Conservation (phyloP, 2,329 filamentous ascomycete genomes). For the Chrysoporthe deuterocubensis region DNA sequence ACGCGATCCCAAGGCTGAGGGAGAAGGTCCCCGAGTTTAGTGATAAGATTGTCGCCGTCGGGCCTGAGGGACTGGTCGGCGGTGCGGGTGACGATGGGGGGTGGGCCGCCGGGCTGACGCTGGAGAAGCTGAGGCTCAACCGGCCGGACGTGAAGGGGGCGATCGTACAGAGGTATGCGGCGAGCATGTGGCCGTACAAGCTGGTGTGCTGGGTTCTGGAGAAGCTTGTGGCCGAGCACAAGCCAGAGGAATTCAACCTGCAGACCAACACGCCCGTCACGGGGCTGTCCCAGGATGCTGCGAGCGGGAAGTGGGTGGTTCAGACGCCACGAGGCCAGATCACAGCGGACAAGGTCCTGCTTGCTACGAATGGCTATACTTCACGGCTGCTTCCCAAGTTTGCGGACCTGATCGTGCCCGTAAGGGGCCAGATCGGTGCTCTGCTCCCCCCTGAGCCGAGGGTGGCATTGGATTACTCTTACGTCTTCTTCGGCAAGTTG, state of each 20-base stretch:
- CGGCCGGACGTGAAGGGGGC: conserved; percentile 61
- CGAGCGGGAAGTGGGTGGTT: conserved; percentile 56
- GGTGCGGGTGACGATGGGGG: conserved; percentile 31
- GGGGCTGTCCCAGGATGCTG: conserved; percentile 38
- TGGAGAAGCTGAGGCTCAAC: conserved; percentile 56
- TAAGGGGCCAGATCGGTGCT: conserved; percentile 73
- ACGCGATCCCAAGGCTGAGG: conserved; percentile 55
- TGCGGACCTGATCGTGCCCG: conserved; percentile 74
- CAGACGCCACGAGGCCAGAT: conserved; percentile 73
- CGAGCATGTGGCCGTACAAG: conserved; percentile 83
- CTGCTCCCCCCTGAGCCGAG: conserved; percentile 58
- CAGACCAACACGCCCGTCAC: conserved; percentile 74
- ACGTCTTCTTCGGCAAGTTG: conserved; percentile 60
- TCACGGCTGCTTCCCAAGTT: conserved; percentile 73
- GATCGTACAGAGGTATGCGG: conserved; percentile 67
- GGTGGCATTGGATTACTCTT: conserved; percentile 57
- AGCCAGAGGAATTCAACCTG: conserved; percentile 63
- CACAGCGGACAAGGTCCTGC: conserved; percentile 64
- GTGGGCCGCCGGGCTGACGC: conserved; percentile 37
- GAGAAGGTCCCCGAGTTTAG: conserved; percentile 61
- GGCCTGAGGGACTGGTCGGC: conserved; percentile 22
- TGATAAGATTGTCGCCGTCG: conserved; percentile 47
- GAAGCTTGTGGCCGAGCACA: conserved; percentile 48
- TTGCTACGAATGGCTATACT: conserved; percentile 86
- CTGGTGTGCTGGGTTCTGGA: conserved; percentile 75